phyloP scores from a whole-genome alignment of 768 basidiomycete genomes.

The Paxillus involutus region DNA sequence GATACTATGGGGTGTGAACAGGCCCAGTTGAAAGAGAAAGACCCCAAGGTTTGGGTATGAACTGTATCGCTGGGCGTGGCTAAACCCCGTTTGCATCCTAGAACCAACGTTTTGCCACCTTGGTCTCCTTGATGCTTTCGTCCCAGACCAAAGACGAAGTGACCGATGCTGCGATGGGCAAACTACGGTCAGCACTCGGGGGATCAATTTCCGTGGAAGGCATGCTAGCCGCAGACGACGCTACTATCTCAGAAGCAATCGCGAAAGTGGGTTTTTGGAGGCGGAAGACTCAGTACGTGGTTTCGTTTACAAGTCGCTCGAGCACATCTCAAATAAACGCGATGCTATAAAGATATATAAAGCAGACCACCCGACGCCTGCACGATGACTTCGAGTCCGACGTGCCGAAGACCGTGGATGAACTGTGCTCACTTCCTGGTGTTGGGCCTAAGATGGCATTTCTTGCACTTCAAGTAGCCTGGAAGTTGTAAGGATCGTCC shows the following conservation, averaged over 20 bases:
- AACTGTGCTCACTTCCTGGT: conserved; percentile 82
- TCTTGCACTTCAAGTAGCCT: conserved; percentile 78
- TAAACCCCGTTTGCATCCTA: conserved; percentile 27
- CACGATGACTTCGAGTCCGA: conserved; percentile 76
- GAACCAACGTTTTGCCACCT: conserved; percentile 80
- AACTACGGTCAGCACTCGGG: conserved; percentile 71
- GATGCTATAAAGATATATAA: conserved; percentile 56
- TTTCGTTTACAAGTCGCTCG: neutral
- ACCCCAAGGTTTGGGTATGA: conserved; percentile 55
- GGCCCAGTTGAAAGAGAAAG: conserved; percentile 59
- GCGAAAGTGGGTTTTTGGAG: conserved; percentile 93
- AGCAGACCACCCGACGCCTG: conserved; percentile 67
- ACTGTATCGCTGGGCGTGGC: neutral
- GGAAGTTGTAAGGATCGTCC: conserved; percentile 61
- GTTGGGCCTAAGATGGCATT: conserved; percentile 99
- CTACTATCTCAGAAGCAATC: conserved; percentile 71
- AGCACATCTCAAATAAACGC: neutral
- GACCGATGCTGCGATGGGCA: conserved; percentile 74
- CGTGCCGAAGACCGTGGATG: conserved; percentile 86
- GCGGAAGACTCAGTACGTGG: conserved; percentile 73
- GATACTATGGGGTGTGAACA: conserved; percentile 90
- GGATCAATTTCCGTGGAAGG: conserved; percentile 78
- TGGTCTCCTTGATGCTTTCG: conserved; percentile 93
- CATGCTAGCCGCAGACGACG: conserved; percentile 61
- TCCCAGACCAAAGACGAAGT: conserved; percentile 95